Evolutionary conservation across 768 basidiomycete genomes (phyloP), one percentile per base, ranked within the genome.

Genomic region (Mycena leptocephala): DNA sequence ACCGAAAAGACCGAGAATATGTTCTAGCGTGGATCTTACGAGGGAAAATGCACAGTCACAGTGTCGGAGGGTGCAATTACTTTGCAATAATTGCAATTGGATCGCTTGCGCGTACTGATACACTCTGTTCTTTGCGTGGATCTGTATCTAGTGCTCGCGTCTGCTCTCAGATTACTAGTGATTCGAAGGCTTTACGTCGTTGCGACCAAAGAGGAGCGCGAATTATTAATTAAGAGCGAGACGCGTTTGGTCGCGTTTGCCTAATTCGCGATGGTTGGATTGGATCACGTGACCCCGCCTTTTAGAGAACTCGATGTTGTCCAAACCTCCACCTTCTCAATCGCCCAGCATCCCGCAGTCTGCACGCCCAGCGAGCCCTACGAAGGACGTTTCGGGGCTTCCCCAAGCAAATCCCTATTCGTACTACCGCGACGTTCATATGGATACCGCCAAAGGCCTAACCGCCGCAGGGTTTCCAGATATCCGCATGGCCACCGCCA

Each of bases 381-480:
- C 77, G 20, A 85, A 85, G 71, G 81, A 81, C 35, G 74, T 84
- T 37, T 80, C 83, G 11, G 84, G 83, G 0, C 82, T 84, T 37
- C 78, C 81, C 24, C 82, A 82, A 20, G 75, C 58, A 46, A 74
- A 61, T 61, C 61, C 35, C 5, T 43, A 84, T 28, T 77, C 84
- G 24, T 81, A 83, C 59, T 85, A 86, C 79, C 87, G 84, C 69
- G 95, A 96, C 81, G 86, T 95, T 8, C 93, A 93, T 81, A 96
- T 93, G 93, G 88, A 91, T 78, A 92, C 93, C 20, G 89, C 91
- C 56, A 92, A 89, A 77, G 87, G 85, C 14, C 33, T 78, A 77
- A 95, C 96, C 1, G 92, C 95, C 33, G 95, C 92, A 82, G 92
- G 90, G 20, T 79, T 91, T 41, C 89, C 89, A 3, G 80, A 78